phyloP scores from a whole-genome alignment of 1,139 yeast species.

The Pneumocystis canis region DNA sequence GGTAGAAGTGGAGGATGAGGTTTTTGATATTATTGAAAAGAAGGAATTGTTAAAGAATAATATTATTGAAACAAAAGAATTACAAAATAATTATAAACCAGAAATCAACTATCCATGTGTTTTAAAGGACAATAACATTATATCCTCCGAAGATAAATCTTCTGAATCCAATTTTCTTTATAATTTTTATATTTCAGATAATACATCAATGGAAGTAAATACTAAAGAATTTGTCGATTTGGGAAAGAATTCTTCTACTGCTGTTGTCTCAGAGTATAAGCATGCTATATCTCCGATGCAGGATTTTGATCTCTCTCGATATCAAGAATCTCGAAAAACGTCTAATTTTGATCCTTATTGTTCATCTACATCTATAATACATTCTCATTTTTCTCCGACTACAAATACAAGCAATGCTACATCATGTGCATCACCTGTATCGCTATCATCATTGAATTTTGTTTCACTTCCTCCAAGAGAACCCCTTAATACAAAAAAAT shows the following conservation, averaged over 20 bases:
- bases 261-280: neutral
- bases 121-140: neutral
- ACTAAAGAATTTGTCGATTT: neutral
- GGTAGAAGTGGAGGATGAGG: neutral
- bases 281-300: neutral
- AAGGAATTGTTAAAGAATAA: neutral
- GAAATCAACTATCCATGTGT: neutral
- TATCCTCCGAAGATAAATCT: neutral
- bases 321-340: neutral
- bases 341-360: neutral
- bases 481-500: constrained; percentile 3
- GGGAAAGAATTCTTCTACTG: neutral
- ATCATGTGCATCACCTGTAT: neutral
- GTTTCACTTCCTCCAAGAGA: constrained; percentile 2
- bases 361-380: neutral
- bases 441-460: neutral
- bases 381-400: neutral
- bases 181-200: neutral
- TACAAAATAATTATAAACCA: neutral
- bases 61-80: neutral
- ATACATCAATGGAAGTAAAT: neutral
- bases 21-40: neutral
- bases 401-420: neutral
- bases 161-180: neutral
- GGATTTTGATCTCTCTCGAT: neutral